Evolutionary conservation across 306 rosid species (phyloP).

Genomic region (Lathyrus oleraceus): DNA sequence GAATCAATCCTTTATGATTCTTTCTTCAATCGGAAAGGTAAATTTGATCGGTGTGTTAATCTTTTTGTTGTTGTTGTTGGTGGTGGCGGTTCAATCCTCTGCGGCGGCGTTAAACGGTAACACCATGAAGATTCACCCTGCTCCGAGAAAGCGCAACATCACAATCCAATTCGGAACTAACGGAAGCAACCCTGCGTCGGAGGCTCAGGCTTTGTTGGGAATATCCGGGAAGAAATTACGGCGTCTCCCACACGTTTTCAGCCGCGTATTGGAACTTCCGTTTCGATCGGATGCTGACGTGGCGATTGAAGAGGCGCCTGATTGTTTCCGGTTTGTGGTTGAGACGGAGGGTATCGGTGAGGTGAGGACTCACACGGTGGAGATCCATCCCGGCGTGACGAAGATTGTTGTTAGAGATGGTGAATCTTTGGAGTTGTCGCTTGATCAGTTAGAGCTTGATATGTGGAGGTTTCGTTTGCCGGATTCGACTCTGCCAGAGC

Average conservation of each 20-base stretch:
- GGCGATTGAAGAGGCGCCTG: conserved; percentile 63
- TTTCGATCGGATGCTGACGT: conserved; percentile 96
- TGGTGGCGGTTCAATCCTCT: conserved; percentile 36
- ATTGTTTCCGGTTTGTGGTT: conserved; percentile 84
- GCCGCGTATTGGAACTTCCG: conserved; percentile 88
- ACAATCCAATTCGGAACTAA: conserved; percentile 60
- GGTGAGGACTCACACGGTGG: conserved; percentile 74
- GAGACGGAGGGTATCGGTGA: conserved; percentile 58
- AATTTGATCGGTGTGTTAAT: conserved; percentile 1
- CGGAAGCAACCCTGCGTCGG: conserved; percentile 46
- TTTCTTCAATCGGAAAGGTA: conserved; percentile 22
- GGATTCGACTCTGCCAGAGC: conserved; percentile 86
- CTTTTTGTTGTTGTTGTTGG: conserved; percentile 16
- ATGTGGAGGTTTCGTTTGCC: conserved; percentile 97
- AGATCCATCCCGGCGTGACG: conserved; percentile 91
- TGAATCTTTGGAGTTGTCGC: conserved; percentile 55
- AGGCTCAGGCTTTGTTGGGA: conserved; percentile 52
- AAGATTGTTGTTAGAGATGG: conserved; percentile 87
- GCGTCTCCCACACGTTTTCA: conserved; percentile 88
- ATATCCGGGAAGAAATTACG: conserved; percentile 76
- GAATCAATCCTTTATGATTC: conserved; percentile 58
- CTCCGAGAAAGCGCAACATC: conserved; percentile 87
- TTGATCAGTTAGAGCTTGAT: conserved; percentile 84
- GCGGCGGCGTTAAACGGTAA: conserved; percentile 12
- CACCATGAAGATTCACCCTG: conserved; percentile 91